Percentiles rank a stretch among this genome's conserved stretches.
Conservation (phyloP, 78 protist genomes). For the slime mould (Dictyostelium discoideum) region DNA sequence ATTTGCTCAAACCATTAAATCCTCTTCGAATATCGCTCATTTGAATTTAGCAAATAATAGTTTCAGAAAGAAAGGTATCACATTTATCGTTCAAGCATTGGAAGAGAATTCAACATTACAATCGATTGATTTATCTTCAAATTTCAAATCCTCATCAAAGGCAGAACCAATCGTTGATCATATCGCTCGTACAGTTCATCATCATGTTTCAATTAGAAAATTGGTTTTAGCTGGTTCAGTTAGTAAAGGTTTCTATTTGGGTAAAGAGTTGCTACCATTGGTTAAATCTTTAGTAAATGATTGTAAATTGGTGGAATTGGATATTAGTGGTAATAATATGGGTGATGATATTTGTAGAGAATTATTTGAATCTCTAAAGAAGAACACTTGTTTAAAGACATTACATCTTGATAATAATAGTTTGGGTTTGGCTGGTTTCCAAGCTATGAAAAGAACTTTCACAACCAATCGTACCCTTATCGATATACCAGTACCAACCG, state of each 20-base stretch:
- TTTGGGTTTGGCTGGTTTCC: constrained; percentile 63
- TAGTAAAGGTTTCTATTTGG: constrained; percentile 34
- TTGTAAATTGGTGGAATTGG: constrained; percentile 43
- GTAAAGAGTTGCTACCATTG: constrained; percentile 51
- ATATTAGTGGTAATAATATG: constrained; percentile 44
- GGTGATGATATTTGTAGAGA: constrained; percentile 76
- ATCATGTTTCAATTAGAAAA: constrained; percentile 10
- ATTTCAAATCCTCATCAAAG: constrained; percentile 17
- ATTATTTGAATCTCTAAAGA: constrained; percentile 54
- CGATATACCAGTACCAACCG: constrained; percentile 78
- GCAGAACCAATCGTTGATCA: constrained; percentile 58
- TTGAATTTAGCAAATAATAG: constrained; percentile 16
- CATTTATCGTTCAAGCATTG: constrained; percentile 44
- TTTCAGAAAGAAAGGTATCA: constrained; percentile 63
- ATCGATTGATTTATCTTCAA: constrained; percentile 38
- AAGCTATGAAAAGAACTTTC: constrained; percentile 70
- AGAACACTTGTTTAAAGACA: constrained; percentile 6
- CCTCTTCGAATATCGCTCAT: constrained; percentile 1
- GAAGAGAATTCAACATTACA: constrained; percentile 46
- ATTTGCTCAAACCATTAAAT: constrained; percentile 44
- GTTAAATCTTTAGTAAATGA: constrained; percentile 48
- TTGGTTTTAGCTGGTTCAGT: constrained; percentile 15
- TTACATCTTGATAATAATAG: constrained; percentile 33
- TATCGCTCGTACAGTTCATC: constrained; percentile 23
- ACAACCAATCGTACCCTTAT: constrained; percentile 54